A percentile compares a stretch with the other conserved stretches of the same genome.
Evolutionary conservation across 352 stramenopile species (phyloP).

Genomic region (Pythium biforme): DNA sequence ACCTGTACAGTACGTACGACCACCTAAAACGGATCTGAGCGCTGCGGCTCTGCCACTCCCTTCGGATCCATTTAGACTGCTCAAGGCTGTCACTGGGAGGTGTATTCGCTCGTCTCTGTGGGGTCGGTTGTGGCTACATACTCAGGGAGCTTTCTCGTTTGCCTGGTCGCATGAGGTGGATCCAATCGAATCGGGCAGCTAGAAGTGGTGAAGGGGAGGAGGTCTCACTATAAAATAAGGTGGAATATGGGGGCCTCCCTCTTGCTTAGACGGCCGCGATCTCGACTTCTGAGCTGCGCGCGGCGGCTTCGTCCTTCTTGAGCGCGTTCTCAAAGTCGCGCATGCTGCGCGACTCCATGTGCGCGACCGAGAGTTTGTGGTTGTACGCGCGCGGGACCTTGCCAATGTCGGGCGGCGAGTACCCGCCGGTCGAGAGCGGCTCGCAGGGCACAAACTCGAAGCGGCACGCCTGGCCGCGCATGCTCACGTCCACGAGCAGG

Average conservation of each 20-base stretch:
- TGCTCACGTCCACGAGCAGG: conserved; percentile 81
- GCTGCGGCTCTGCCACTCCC: no score
- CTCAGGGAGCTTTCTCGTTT: not conserved
- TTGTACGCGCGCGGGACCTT: conserved; percentile 75
- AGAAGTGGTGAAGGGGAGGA: not conserved
- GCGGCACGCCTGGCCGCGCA: conserved; percentile 74
- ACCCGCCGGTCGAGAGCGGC: conserved; percentile 22
- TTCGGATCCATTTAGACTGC: not conserved
- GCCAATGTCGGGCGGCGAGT: conserved; percentile 67
- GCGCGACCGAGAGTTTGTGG: conserved; percentile 56
- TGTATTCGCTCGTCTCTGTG: no score
- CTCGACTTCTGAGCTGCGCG: not conserved
- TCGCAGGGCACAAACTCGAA: conserved; percentile 79
- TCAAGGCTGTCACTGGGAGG: no score
- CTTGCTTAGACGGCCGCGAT: conserved; percentile 4
- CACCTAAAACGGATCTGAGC: not conserved
- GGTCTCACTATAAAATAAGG: conserved; percentile 13
- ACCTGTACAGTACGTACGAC: not conserved
- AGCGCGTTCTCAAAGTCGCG: conserved; percentile 57
- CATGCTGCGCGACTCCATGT: conserved; percentile 79
- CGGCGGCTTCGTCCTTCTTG: not conserved
- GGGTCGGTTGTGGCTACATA: not conserved
- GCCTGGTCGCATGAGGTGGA: not conserved
- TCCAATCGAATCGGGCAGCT: not conserved
- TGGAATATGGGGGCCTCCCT: not conserved